phyloP scores from a whole-genome alignment of 305 asterid species.

The Striga hermonthica region DNA sequence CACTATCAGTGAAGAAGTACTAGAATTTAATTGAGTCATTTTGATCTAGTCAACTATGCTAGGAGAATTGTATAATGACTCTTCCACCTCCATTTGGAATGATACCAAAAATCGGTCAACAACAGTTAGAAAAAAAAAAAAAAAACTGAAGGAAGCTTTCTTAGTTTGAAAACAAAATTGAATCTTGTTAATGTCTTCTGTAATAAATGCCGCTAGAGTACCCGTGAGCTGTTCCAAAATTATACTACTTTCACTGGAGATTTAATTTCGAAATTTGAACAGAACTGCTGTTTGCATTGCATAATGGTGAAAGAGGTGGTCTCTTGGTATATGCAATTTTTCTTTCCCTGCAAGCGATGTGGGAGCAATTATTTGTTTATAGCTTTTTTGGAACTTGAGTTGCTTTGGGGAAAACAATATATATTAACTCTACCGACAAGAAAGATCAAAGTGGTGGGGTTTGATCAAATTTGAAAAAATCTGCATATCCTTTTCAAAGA shows the following conservation, averaged over 20 bases:
- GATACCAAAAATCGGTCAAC: conserved; percentile 13
- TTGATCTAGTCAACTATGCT: no score
- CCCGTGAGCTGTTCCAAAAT: not conserved
- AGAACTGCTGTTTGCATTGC: not conserved
- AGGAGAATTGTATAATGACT: no score
- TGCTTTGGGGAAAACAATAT: conserved; percentile 11
- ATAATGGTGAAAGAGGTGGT: conserved; percentile 2
- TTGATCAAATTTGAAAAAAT: conserved; percentile 20
- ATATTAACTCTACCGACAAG: conserved; percentile 42
- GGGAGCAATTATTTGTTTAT: conserved; percentile 4
- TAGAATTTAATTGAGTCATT: no score
- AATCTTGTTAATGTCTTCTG: conserved; percentile 9
- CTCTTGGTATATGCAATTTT: not conserved
- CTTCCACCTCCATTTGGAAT: no score
- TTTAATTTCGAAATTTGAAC: no score
- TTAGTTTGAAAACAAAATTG: conserved; percentile 2
- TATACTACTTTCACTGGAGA: not conserved
- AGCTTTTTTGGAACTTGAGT: conserved; percentile 8
- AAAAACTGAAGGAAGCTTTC: not conserved
- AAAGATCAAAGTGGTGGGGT: conserved; percentile 33
- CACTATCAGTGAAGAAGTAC: no score
- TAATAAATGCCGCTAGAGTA: not conserved
- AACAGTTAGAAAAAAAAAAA: not conserved
- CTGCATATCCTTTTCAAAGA: conserved; percentile 33
- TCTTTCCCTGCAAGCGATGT: not conserved